Conservation (phyloP, 2,329 filamentous ascomycete species). For the Dactylellina sp. region DNA sequence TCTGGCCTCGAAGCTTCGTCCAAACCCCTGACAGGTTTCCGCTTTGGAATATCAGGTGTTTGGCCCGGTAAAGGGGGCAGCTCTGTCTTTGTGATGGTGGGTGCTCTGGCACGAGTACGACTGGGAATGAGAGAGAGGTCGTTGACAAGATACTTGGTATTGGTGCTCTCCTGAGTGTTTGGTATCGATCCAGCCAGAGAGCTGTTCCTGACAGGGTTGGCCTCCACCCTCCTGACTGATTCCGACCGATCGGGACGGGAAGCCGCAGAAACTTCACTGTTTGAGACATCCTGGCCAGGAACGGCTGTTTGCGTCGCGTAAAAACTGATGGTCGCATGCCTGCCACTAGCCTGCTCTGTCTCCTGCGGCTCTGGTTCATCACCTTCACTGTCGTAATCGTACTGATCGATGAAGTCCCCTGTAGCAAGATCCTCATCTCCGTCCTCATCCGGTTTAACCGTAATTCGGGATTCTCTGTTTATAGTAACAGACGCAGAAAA, state of each 20-base stretch:
- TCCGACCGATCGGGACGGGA: constrained; percentile 51
- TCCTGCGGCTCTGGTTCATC: constrained; percentile 8
- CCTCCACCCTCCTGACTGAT: not conserved
- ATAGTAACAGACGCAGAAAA: constrained; percentile 34
- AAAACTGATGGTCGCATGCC: constrained; percentile 1
- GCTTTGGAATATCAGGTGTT: constrained; percentile 49
- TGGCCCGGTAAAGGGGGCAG: constrained; percentile 52
- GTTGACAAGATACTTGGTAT: constrained; percentile 48
- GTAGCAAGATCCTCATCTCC: constrained; percentile 47
- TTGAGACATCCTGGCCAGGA: constrained; percentile 29
- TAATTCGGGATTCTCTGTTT: constrained; percentile 44
- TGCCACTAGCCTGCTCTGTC: not conserved
- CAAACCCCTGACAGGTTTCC: constrained; percentile 47
- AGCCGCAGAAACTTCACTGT: constrained; percentile 38
- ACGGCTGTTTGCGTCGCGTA: constrained; percentile 35
- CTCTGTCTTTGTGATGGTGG: constrained; percentile 45
- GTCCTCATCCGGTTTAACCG: constrained; percentile 55
- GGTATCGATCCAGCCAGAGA: constrained; percentile 9
- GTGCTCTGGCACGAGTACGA: constrained; percentile 16
- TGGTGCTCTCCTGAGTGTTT: constrained; percentile 50
- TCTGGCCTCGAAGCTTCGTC: constrained; percentile 35
- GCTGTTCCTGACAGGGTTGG: constrained; percentile 42
- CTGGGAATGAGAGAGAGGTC: constrained; percentile 35
- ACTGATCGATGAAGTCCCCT: constrained; percentile 51
- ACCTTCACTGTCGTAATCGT: constrained; percentile 39